A percentile compares a stretch with the other conserved stretches of the same genome.
Evolutionary conservation across 2,329 filamentous ascomycete species (phyloP).

Genomic region (Lecanicillium sp.): DNA sequence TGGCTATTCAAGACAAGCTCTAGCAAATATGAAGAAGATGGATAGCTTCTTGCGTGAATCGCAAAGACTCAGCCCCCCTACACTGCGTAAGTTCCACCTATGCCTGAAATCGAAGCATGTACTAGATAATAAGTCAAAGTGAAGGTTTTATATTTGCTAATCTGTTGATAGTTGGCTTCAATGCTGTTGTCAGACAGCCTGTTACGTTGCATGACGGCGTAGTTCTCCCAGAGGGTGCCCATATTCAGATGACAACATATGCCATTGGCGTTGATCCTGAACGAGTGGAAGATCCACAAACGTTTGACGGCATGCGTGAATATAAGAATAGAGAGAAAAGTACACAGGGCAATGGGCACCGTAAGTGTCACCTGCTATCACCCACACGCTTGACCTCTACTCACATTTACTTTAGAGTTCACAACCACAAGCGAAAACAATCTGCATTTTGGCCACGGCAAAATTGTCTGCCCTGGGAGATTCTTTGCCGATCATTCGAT

Average conservation of each 20-base stretch:
- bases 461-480: slow-evolving; percentile 2
- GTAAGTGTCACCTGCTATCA: background rate
- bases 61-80: slow-evolving; percentile 17
- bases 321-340: slow-evolving; percentile 1
- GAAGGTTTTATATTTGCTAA: no score
- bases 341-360: slow-evolving; percentile 1
- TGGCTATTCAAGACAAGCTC: slow-evolving; percentile 24
- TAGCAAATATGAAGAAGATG: slow-evolving; percentile 30
- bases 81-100: slow-evolving; percentile 2
- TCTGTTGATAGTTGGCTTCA: background rate
- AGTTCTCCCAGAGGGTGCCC: slow-evolving; percentile 3
- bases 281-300: background rate
- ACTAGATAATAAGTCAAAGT: no score
- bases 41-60: slow-evolving; percentile 35
- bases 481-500: slow-evolving; percentile 4
- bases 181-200: slow-evolving; percentile 1
- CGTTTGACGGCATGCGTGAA: slow-evolving; percentile 3
- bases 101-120: no score
- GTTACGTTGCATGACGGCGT: slow-evolving; percentile 2
- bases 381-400: background rate
- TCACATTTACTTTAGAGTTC: background rate
- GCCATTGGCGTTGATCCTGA: slow-evolving; percentile 3
- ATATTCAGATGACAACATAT: slow-evolving; percentile 4
- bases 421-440: slow-evolving; percentile 6
- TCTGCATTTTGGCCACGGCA: slow-evolving; percentile 3